phyloP scores from a whole-genome alignment of 1,284 basidiomycete genomes.

The Melampsora americana region DNA sequence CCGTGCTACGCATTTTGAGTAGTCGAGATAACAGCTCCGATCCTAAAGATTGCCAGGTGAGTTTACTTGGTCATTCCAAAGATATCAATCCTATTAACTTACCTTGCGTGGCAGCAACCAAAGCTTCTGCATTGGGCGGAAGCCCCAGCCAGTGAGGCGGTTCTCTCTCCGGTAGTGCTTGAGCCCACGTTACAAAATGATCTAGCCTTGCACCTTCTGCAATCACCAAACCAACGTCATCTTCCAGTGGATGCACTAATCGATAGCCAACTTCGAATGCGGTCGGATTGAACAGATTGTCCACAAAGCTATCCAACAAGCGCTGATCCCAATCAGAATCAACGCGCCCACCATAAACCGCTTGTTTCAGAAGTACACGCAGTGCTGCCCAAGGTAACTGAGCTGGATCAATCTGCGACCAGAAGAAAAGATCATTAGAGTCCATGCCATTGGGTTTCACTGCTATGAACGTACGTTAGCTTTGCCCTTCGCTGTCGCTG shows the following conservation, averaged over 20 bases:
- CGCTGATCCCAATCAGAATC: conserved; percentile 91
- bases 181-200: conserved; percentile 83
- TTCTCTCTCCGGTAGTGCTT: conserved; percentile 71
- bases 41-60: conserved; percentile 58
- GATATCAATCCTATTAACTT: conserved; percentile 47
- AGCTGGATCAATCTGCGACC: conserved; percentile 63
- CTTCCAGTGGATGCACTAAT: conserved; percentile 65
- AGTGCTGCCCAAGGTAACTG: conserved; percentile 89
- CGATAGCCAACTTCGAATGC: conserved; percentile 90
- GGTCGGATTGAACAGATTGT: conserved; percentile 74
- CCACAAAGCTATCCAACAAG: conserved; percentile 85
- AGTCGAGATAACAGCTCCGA: conserved; percentile 76
- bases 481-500: conserved; percentile 72
- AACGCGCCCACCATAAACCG: conserved; percentile 82
- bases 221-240: conserved; percentile 63
- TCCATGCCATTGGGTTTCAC: not conserved
- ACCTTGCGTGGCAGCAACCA: conserved; percentile 88
- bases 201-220: conserved; percentile 88
- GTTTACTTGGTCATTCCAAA: not conserved
- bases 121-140: conserved; percentile 80
- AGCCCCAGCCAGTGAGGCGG: conserved; percentile 89
- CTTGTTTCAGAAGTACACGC: conserved; percentile 83
- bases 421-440: not conserved
- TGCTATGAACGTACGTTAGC: conserved; percentile 64
- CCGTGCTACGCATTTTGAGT: conserved; percentile 83